These are phyloP conservation scores for Emmonsia crescens DNA, from an alignment of 2,329 filamentous ascomycete genomes.

Conservation along the genomic window DNA sequence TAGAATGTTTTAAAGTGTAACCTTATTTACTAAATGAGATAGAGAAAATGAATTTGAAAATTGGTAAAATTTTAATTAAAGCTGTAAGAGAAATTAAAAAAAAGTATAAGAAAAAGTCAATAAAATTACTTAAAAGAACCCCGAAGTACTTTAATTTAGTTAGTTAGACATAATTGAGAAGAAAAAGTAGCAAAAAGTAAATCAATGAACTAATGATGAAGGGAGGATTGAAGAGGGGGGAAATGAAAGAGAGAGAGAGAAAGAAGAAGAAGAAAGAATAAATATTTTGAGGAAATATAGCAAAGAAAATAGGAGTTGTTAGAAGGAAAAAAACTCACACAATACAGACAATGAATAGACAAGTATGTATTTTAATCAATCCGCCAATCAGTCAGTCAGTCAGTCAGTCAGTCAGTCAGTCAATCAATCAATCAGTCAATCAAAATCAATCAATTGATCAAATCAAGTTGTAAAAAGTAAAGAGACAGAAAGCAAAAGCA, in stretches of 20 bases:
- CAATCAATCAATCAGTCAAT: neutral
- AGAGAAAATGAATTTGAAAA: no score
- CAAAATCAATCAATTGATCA: neutral
- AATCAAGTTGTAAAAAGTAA: neutral
- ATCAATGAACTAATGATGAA: neutral
- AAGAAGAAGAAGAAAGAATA: no score
- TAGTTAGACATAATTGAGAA: neutral
- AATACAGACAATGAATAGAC: neutral
- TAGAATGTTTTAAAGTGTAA: no score
- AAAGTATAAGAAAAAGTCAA: neutral
- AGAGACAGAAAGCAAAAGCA: neutral
- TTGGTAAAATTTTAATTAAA: no score
- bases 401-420: no score
- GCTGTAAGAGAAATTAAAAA: neutral
- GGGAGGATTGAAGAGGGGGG: no score
- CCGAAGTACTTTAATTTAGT: neutral
- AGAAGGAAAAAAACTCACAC: no score
- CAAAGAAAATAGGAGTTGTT: no score
- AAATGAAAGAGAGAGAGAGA: neutral
- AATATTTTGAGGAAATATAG: no score
- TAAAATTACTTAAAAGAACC: neutral
- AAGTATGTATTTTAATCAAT: conserved; percentile 1
- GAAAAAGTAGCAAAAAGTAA: neutral
- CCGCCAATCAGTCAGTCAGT: no score
- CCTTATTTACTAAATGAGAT: no score